Conservation (phyloP, 1,284 basidiomycete species). For the Xanthoconium separans region DNA sequence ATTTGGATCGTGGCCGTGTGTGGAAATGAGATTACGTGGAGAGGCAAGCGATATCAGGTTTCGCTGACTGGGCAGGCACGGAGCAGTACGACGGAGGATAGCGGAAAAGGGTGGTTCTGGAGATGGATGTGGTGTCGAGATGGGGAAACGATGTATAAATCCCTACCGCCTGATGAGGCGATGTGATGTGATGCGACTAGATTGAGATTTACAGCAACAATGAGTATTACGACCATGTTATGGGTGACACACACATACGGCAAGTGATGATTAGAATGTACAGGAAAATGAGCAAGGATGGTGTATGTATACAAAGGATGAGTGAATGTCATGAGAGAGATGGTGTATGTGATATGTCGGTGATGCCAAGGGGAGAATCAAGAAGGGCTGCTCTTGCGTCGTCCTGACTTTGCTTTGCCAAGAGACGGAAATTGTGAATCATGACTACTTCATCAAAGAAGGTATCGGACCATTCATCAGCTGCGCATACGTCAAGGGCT, state of each 20-base stretch:
- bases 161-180: slow-evolving; percentile 14
- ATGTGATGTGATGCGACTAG: slow-evolving; percentile 22
- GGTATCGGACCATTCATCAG: slow-evolving; percentile 51
- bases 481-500: slow-evolving; percentile 39
- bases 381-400: slow-evolving; percentile 31
- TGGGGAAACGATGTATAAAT: slow-evolving; percentile 15
- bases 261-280: slow-evolving; percentile 34
- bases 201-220: slow-evolving; percentile 30
- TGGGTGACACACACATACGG: slow-evolving; percentile 35
- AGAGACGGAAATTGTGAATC: slow-evolving; percentile 48
- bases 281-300: slow-evolving; percentile 28
- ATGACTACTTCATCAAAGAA: slow-evolving; percentile 57
- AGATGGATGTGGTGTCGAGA: slow-evolving; percentile 12
- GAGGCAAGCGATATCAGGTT: slow-evolving; percentile 69
- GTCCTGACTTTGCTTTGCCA: slow-evolving; percentile 37
- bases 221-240: slow-evolving; percentile 34
- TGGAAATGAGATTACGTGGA: slow-evolving; percentile 82
- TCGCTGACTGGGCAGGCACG: slow-evolving; percentile 63
- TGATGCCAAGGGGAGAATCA: slow-evolving; percentile 25
- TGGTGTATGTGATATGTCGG: slow-evolving; percentile 23
- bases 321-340: slow-evolving; percentile 25
- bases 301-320: slow-evolving; percentile 34
- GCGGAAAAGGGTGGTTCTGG: slow-evolving; percentile 6
- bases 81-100: slow-evolving; percentile 10
- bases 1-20: slow-evolving; percentile 82